Percentiles rank a stretch among this genome's conserved stretches.
Conservation (phyloP, 2,329 filamentous ascomycete species). For the Paracamarosporium sp. region DNA sequence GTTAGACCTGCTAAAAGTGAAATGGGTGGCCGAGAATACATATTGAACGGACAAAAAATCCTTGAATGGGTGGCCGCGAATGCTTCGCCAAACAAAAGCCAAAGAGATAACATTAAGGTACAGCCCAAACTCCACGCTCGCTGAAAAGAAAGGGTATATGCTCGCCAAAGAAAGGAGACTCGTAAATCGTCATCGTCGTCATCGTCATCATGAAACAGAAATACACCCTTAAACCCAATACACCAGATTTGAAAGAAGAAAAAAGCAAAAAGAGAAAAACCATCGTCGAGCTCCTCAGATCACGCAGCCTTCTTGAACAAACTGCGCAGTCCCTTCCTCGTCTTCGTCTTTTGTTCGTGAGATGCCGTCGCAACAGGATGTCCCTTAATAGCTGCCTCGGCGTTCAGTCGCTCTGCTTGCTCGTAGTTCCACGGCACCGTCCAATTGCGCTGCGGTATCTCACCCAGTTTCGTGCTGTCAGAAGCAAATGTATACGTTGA, state of each 20-base stretch:
- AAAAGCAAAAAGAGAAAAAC: background rate
- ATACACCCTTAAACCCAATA: background rate
- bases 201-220: background rate
- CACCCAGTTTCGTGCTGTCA: constrained; percentile 56
- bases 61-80: too few relatives aligned
- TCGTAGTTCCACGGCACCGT: constrained; percentile 51
- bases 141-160: constrained; percentile 9
- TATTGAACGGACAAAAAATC: too few relatives aligned
- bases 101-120: background rate
- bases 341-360: constrained; percentile 15
- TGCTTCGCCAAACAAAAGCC: too few relatives aligned
- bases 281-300: background rate
- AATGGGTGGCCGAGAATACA: too few relatives aligned
- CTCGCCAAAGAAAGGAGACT: constrained; percentile 6
- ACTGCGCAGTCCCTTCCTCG: constrained; percentile 28
- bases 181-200: background rate
- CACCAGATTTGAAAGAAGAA: background rate
- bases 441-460: constrained; percentile 56
- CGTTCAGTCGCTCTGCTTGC: constrained; percentile 50
- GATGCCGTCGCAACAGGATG: constrained; percentile 11
- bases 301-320: constrained; percentile 26
- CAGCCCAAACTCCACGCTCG: constrained; percentile 9
- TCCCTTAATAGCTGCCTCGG: constrained; percentile 37
- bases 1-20: too few relatives aligned
- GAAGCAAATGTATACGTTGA: constrained; percentile 53